Percentiles rank a stretch among this genome's conserved stretches.
Evolutionary conservation across 495 filamentous ascomycete genomes (phyloP).

Genomic region (Patellaria atrata): DNA sequence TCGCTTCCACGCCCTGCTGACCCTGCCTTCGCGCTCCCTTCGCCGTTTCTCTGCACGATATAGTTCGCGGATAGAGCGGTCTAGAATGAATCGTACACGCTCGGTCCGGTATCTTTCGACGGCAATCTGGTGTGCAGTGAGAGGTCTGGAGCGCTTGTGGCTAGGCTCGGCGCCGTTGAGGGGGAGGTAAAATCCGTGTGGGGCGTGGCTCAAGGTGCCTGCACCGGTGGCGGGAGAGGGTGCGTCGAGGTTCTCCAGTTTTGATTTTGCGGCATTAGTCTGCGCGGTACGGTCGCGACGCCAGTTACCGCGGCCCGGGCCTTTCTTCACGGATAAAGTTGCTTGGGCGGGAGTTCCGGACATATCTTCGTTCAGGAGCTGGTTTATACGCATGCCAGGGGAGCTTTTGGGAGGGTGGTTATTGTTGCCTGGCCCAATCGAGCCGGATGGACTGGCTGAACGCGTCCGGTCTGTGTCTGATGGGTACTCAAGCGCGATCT

Average conservation of each 20-base stretch:
- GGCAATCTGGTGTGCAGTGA: slow-evolving; percentile 86
- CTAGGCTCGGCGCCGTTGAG: slow-evolving; percentile 20
- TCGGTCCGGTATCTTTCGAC: slow-evolving; percentile 80
- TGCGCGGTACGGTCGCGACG: slow-evolving; percentile 22
- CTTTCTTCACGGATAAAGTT: slow-evolving; percentile 21
- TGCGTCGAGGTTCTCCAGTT: slow-evolving; percentile 10
- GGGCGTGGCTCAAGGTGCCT: slow-evolving; percentile 5
- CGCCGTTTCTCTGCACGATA: slow-evolving; percentile 14
- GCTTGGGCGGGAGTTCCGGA: slow-evolving; percentile 9
- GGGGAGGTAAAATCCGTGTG: slow-evolving; percentile 23
- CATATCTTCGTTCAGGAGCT: slow-evolving; percentile 29
- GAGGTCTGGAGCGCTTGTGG: slow-evolving; percentile 55
- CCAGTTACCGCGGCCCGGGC: slow-evolving; percentile 31
- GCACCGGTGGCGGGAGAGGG: slow-evolving; percentile 7
- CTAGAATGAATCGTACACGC: slow-evolving; percentile 74
- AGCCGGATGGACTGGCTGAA: slow-evolving; percentile 17
- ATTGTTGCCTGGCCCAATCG: not conserved
- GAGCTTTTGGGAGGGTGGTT: slow-evolving; percentile 14
- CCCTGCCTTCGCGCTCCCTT: slow-evolving; percentile 45
- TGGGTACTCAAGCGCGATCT: slow-evolving; percentile 14
- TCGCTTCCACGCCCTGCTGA: slow-evolving; percentile 55
- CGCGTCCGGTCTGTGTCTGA: slow-evolving; percentile 23
- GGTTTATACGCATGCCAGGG: slow-evolving; percentile 30
- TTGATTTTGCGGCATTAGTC: slow-evolving; percentile 11
- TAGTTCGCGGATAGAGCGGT: slow-evolving; percentile 47